Conservation (phyloP, 495 filamentous ascomycete species). For the Aspergillus homomorphus region DNA sequence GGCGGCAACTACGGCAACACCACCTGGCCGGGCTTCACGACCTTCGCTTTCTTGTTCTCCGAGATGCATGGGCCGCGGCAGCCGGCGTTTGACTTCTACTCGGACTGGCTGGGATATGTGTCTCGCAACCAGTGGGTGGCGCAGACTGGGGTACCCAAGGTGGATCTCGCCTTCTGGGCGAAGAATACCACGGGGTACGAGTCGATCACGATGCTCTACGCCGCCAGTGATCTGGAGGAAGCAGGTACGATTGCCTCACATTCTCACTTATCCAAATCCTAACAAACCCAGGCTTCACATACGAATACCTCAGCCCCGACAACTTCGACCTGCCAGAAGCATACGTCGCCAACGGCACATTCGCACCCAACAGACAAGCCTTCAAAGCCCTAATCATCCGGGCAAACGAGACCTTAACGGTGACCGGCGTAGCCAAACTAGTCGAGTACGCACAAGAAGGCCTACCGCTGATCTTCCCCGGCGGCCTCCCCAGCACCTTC, state of each 20-base stretch:
- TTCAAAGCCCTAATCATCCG: slow-evolving; percentile 6
- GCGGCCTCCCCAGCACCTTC: neutral
- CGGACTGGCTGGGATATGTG: neutral
- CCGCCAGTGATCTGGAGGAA: neutral
- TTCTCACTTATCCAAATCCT: neutral
- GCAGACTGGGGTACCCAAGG: slow-evolving; percentile 5
- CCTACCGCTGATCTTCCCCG: neutral
- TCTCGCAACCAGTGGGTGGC: neutral
- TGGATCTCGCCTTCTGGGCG: slow-evolving; percentile 4
- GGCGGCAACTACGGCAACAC: slow-evolving; percentile 1
- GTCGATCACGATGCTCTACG: neutral
- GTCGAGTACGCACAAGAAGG: slow-evolving; percentile 2
- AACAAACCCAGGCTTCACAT: slow-evolving; percentile 2
- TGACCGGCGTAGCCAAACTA: neutral
- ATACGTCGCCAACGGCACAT: neutral
- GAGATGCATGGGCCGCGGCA: slow-evolving; percentile 4
- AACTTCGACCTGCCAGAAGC: slow-evolving; percentile 9
- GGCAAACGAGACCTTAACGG: slow-evolving; percentile 7
- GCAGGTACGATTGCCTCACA: neutral
- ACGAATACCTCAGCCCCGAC: slow-evolving; percentile 13
- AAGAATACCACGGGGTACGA: slow-evolving; percentile 1
- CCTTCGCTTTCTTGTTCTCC: slow-evolving; percentile 1
- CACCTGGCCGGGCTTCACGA: slow-evolving; percentile 7
- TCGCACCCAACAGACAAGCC: neutral
- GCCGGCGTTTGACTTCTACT: slow-evolving; percentile 3